phyloP scores from a whole-genome alignment of 805 yeast genomes.

The Saturnispora sanitii region DNA sequence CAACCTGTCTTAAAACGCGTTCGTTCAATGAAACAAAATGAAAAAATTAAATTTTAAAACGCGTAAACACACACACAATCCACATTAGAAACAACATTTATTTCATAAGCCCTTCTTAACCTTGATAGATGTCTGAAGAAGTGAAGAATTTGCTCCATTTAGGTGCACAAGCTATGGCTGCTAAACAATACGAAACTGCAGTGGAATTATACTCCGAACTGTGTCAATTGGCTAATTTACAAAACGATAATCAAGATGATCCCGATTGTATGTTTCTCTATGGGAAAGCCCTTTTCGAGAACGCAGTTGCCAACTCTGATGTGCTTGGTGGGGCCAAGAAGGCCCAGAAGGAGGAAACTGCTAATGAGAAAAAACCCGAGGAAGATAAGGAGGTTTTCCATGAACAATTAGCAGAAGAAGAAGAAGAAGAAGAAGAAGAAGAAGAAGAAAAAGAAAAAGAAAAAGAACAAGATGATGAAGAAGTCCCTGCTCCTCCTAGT shows the following conservation, averaged over 20 bases:
- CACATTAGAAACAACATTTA: too few species aligned
- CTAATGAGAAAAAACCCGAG: slow-evolving; percentile 3
- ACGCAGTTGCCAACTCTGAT: slow-evolving; percentile 65
- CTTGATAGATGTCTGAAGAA: slow-evolving; percentile 26
- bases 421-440: slow-evolving; percentile 25
- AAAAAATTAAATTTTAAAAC: too few species aligned
- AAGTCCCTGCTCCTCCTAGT: slow-evolving; percentile 18
- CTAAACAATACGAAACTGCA: slow-evolving; percentile 58
- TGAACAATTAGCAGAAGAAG: slow-evolving; percentile 31
- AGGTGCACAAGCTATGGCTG: slow-evolving; percentile 57
- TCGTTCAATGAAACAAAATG: too few species aligned
- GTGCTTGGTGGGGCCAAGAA: slow-evolving; percentile 49
- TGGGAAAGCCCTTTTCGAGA: slow-evolving; percentile 71
- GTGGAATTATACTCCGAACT: slow-evolving; percentile 64
- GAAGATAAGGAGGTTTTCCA: slow-evolving; percentile 21
- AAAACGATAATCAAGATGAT: slow-evolving; percentile 47
- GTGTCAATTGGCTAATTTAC: slow-evolving; percentile 44
- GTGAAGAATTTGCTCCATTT: slow-evolving; percentile 41
- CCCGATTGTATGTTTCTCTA: slow-evolving; percentile 66
- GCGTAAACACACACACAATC: too few species aligned
- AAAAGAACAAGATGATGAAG: slow-evolving; percentile 16
- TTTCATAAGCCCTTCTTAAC: too few species aligned
- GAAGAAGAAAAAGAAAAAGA: slow-evolving; percentile 20
- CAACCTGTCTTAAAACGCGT: slow-evolving; percentile 1
- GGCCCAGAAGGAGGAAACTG: slow-evolving; percentile 16